Conservation (phyloP, 1,284 basidiomycete species). For the Fomitiporia mediterranea region DNA sequence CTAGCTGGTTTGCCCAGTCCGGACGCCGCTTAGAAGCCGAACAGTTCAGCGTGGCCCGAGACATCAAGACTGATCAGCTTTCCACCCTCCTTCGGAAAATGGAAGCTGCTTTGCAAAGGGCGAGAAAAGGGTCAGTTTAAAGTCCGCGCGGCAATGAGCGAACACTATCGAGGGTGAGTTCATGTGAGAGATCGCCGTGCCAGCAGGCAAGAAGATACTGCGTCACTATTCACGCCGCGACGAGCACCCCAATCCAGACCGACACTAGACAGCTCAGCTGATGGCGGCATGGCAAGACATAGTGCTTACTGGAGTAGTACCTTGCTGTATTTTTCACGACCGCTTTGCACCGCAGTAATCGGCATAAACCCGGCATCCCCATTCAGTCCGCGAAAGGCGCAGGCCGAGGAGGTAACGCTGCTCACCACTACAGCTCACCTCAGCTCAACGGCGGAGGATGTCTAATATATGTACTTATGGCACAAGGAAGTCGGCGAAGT, state of each 20-base stretch:
- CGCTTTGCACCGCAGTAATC: background rate
- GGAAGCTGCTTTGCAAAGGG: no score
- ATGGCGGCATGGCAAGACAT: background rate
- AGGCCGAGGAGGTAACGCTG: background rate
- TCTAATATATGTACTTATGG: background rate
- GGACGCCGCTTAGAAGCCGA: no score
- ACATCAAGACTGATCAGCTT: no score
- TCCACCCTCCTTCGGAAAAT: no score
- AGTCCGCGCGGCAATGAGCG: no score
- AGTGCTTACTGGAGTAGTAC: background rate
- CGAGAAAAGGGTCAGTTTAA: no score
- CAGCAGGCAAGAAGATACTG: background rate
- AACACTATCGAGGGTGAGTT: no score
- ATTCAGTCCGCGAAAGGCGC: background rate
- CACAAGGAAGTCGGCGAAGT: no score
- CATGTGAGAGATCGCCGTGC: background rate
- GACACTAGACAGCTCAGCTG: background rate
- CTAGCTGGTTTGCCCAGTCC: no score
- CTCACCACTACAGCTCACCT: no score
- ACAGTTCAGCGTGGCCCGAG: no score
- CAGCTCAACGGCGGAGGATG: background rate
- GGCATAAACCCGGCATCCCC: constrained; percentile 4
- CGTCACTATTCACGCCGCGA: background rate
- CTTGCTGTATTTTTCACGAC: no score
- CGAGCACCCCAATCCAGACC: constrained; percentile 1